Evolutionary conservation across 2,329 filamentous ascomycete species (phyloP).

Genomic region (Colletotrichum lini): DNA sequence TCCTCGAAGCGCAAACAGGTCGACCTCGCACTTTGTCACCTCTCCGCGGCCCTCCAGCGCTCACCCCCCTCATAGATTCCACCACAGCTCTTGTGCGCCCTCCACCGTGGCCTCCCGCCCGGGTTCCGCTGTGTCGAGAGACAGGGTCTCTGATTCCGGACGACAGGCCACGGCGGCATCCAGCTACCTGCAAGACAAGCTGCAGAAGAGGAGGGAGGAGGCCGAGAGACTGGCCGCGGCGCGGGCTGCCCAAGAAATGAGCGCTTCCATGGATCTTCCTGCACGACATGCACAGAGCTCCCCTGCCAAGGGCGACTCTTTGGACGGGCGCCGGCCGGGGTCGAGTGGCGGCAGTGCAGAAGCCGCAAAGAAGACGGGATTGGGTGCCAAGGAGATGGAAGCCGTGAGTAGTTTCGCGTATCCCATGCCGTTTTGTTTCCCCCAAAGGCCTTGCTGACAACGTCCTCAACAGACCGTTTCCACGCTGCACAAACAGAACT

Average conservation of each 20-base stretch:
- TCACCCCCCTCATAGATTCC: constrained; percentile 56
- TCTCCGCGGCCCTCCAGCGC: constrained; percentile 54
- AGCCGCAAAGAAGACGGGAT: constrained; percentile 62
- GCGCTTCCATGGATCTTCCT: constrained; percentile 55
- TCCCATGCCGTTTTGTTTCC: background rate
- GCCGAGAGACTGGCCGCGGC: constrained; percentile 58
- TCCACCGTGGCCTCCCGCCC: constrained; percentile 54
- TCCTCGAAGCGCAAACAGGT: constrained; percentile 59
- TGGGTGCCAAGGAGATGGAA: constrained; percentile 79
- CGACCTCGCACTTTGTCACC: constrained; percentile 56
- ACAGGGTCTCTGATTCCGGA: constrained; percentile 57
- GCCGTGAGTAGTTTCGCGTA: constrained; percentile 58
- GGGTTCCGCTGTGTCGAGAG: constrained; percentile 58
- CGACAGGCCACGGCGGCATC: constrained; percentile 61
- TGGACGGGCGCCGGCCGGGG: constrained; percentile 56
- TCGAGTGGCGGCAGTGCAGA: constrained; percentile 60
- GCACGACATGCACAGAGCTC: constrained; percentile 55
- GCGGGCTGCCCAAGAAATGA: constrained; percentile 55
- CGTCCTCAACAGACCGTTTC: constrained; percentile 68
- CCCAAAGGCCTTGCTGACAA: constrained; percentile 28
- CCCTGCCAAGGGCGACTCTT: constrained; percentile 54
- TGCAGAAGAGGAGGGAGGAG: constrained; percentile 66
- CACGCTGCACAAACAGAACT: constrained; percentile 81
- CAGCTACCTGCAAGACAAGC: constrained; percentile 67
- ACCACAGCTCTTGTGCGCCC: constrained; percentile 56